Conservation (phyloP, 805 yeast species). For the Monosporozyma unispora region DNA sequence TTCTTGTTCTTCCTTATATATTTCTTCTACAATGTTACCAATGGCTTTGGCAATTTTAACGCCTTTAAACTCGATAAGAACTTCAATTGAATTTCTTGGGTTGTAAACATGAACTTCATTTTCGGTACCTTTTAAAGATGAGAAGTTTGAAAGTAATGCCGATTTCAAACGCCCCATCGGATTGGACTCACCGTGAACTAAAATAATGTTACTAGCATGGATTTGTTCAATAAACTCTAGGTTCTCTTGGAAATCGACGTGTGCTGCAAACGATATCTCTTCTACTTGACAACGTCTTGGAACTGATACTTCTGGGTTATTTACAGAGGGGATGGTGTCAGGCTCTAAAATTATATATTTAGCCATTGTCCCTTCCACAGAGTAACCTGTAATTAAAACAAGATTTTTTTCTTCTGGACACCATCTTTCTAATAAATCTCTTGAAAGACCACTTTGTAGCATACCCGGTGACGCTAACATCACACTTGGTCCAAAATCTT, state of each 20-base stretch:
- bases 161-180: conserved; percentile 98
- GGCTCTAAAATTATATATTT: conserved; percentile 84
- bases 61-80: conserved; percentile 71
- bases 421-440: conserved; percentile 91
- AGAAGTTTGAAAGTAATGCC: conserved; percentile 80
- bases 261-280: conserved; percentile 98
- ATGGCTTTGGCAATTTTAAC: conserved; percentile 73
- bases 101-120: conserved; percentile 85
- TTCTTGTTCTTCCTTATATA: conserved; percentile 27
- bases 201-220: conserved; percentile 73
- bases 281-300: conserved; percentile 84
- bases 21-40: conserved; percentile 46
- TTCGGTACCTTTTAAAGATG: conserved; percentile 72
- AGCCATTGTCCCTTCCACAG: conserved; percentile 98
- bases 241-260: conserved; percentile 92
- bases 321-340: conserved; percentile 71
- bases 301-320: conserved; percentile 72
- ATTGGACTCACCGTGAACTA: conserved; percentile 95
- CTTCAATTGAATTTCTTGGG: conserved; percentile 82
- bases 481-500: conserved; percentile 92
- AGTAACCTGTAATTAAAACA: conserved; percentile 87
- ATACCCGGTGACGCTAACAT: conserved; percentile 97
- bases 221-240: conserved; percentile 83
- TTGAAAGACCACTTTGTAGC: conserved; percentile 92
- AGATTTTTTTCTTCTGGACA: conserved; percentile 92